Conservation (phyloP, 2,329 filamentous ascomycete species). For the Epichloe elymi region DNA sequence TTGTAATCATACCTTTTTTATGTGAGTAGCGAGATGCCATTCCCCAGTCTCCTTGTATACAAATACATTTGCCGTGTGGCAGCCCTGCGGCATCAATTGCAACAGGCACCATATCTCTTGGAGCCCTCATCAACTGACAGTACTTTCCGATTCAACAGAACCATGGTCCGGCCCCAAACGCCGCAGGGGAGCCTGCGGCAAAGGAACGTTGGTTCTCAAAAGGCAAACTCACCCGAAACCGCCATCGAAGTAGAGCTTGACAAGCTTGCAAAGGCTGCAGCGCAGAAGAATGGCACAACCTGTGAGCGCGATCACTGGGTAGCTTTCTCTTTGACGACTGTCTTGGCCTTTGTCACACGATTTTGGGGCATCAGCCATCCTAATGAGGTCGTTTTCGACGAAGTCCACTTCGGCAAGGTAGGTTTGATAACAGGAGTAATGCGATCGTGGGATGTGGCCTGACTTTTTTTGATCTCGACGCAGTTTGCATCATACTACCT, state of each 20-base stretch:
- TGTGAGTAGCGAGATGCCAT: not conserved
- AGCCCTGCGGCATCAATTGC: not conserved
- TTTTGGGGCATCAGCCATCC: slow-evolving; percentile 96
- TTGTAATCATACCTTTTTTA: not conserved
- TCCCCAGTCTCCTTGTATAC: not conserved
- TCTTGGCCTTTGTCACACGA: slow-evolving; percentile 75
- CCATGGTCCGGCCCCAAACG: slow-evolving; percentile 35
- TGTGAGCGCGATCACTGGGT: slow-evolving; percentile 79
- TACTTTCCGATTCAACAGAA: slow-evolving; percentile 11
- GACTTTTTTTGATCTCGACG: not conserved
- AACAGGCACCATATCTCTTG: not conserved
- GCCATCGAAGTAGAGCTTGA: slow-evolving; percentile 36
- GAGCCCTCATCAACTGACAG: not conserved
- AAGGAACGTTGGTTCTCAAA: slow-evolving; percentile 42
- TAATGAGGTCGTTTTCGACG: slow-evolving; percentile 94
- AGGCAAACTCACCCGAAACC: slow-evolving; percentile 26
- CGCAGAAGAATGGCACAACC: slow-evolving; percentile 22
- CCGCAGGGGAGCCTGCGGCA: slow-evolving; percentile 48
- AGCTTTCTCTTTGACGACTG: slow-evolving; percentile 62
- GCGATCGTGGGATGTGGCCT: not conserved
- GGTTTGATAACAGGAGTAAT: slow-evolving; percentile 12
- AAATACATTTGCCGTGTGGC: not conserved
- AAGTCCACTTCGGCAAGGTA: slow-evolving; percentile 99
- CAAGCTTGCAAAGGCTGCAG: slow-evolving; percentile 28
- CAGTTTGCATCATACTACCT: slow-evolving; percentile 74